Evolutionary conservation across 331 rosid genomes (phyloP).

Genomic region (Cydonia oblonga): DNA sequence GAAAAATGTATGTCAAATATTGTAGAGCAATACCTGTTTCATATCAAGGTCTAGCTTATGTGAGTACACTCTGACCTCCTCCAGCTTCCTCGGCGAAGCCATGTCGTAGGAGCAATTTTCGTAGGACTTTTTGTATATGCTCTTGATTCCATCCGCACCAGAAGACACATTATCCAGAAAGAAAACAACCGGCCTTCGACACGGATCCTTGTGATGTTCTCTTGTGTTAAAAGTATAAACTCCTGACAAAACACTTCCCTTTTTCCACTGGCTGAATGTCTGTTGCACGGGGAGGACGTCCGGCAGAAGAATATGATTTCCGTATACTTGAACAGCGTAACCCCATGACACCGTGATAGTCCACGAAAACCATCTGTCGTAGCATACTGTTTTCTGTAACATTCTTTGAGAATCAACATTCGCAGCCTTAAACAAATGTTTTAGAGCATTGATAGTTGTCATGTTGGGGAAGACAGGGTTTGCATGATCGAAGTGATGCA

Average conservation of each 20-base stretch:
- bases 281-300: slow-evolving; percentile 41
- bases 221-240: slow-evolving; percentile 43
- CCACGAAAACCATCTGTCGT: slow-evolving; percentile 71
- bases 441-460: slow-evolving; percentile 48
- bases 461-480: slow-evolving; percentile 73
- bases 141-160: slow-evolving; percentile 26
- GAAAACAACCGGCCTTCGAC: slow-evolving; percentile 62
- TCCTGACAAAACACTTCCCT: slow-evolving; percentile 23
- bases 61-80: slow-evolving; percentile 47
- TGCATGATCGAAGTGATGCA: slow-evolving; percentile 52
- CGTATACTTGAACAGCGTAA: slow-evolving; percentile 69
- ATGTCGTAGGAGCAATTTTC: slow-evolving; percentile 45
- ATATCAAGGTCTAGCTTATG: slow-evolving; percentile 43
- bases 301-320: slow-evolving; percentile 32
- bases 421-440: slow-evolving; percentile 48
- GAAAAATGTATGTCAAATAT: neutral
- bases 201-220: slow-evolving; percentile 36
- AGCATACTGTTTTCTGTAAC: slow-evolving; percentile 68
- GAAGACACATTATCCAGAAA: slow-evolving; percentile 36
- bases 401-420: slow-evolving; percentile 58
- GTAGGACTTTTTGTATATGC: slow-evolving; percentile 35
- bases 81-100: slow-evolving; percentile 39
- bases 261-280: slow-evolving; percentile 69
- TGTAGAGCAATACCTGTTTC: slow-evolving; percentile 46
- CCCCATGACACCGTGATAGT: slow-evolving; percentile 93